These are phyloP conservation scores for Tagetes patula DNA, from an alignment of 129 eudicot species.

Conservation along the genomic window DNA sequence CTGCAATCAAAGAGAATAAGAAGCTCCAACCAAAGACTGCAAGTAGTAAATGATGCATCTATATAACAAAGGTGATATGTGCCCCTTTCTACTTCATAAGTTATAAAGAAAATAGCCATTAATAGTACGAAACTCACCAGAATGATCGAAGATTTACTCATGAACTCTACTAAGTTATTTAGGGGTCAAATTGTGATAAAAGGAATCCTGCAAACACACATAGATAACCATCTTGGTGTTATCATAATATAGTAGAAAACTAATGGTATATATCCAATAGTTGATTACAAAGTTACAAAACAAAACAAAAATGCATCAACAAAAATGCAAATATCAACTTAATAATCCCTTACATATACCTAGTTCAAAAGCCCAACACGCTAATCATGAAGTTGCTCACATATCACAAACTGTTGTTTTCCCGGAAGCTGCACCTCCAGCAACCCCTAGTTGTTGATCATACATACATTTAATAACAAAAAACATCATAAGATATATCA, in stretches of 20 bases:
- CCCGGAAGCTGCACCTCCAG: no score
- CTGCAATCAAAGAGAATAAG: conserved; percentile 18
- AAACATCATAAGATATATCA: no score
- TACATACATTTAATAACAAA: no score
- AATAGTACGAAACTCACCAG: conserved; percentile 55
- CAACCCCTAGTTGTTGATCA: no score
- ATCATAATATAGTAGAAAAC: conserved; percentile 15
- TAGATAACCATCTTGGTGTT: conserved; percentile 1
- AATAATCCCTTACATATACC: no score
- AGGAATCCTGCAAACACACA: conserved; percentile 77
- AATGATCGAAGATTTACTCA: conserved; percentile 95
- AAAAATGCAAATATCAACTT: conserved; percentile 3
- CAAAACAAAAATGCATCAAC: conserved; percentile 9
- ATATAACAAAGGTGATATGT: neutral
- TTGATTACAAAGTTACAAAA: neutral
- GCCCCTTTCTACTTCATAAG: neutral
- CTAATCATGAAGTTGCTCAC: no score
- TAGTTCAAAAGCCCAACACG: no score
- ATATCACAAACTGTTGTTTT: no score
- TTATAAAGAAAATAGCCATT: conserved; percentile 3
- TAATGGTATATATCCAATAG: neutral
- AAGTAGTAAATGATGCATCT: neutral
- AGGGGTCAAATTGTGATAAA: conserved; percentile 75
- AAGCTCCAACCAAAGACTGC: conserved; percentile 9
- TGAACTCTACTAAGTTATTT: conserved; percentile 81